Percentiles rank a stretch among this genome's conserved stretches.
Conservation (phyloP, 2,329 filamentous ascomycete genomes). For the Fusarium nygamai region DNA sequence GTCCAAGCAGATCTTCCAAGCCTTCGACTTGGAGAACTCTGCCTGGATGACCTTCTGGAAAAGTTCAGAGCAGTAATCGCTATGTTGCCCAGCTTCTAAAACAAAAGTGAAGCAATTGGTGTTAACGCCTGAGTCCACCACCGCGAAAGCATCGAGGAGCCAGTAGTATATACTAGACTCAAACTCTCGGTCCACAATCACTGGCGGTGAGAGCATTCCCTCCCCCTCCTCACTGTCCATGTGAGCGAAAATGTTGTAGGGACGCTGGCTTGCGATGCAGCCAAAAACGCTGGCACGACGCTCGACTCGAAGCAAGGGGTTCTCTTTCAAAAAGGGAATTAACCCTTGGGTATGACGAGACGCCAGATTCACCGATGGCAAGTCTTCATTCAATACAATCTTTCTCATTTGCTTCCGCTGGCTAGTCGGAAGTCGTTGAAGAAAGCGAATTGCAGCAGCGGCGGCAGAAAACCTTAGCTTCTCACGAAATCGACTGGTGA, state of each 20-base stretch:
- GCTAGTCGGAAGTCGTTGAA: background rate
- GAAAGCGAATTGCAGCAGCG: slow-evolving; percentile 11
- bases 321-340: slow-evolving; percentile 2
- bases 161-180: background rate
- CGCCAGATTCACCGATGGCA: background rate
- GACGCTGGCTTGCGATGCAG: rapidly evolving
- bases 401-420: background rate
- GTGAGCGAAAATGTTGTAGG: rapidly evolving
- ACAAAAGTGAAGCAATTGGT: background rate
- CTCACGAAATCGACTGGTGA: background rate
- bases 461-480: slow-evolving; percentile 20
- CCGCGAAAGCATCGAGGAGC: background rate
- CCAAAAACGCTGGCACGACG: slow-evolving; percentile 1
- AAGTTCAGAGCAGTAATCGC: background rate
- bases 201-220: background rate
- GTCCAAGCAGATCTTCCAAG: background rate
- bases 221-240: background rate
- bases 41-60: background rate
- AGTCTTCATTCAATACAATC: slow-evolving; percentile 1
- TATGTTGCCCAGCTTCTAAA: background rate
- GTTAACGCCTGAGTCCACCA: background rate
- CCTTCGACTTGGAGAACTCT: background rate
- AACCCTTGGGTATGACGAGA: background rate
- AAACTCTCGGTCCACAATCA: rapidly evolving
- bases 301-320: slow-evolving; percentile 6